A percentile compares a stretch with the other conserved stretches of the same genome.
phyloP scores from a whole-genome alignment of 208 protist genomes.

The Leptomonas pyrrhocoris region DNA sequence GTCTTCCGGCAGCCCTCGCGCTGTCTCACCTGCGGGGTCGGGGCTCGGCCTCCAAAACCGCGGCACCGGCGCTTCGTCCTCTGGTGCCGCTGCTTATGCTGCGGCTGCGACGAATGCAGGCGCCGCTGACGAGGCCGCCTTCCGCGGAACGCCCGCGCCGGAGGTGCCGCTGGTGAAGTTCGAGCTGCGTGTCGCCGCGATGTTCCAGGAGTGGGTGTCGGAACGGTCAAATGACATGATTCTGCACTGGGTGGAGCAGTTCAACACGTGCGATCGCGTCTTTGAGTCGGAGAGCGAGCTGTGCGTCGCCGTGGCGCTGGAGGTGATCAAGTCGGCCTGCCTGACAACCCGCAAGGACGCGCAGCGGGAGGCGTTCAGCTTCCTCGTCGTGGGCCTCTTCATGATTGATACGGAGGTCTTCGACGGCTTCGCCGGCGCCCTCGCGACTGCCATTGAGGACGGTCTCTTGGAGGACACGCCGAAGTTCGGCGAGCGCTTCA shows the following conservation, averaged over 20 bases:
- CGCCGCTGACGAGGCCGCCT: conserved; percentile 3
- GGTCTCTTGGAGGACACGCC: conserved; percentile 83
- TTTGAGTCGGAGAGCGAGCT: conserved; percentile 62
- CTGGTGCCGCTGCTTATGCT: not conserved
- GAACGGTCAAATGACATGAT: conserved; percentile 85
- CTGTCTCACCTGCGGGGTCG: conserved; percentile 2
- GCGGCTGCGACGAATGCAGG: conserved; percentile 1
- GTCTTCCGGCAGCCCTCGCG: not conserved
- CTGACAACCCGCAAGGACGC: conserved; percentile 83
- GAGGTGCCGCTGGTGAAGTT: conserved; percentile 56
- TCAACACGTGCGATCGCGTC: conserved; percentile 59
- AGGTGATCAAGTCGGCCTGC: conserved; percentile 82
- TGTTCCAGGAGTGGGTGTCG: conserved; percentile 81
- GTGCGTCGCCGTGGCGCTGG: conserved; percentile 64
- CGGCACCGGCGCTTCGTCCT: conserved; percentile 1
- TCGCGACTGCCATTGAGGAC: conserved; percentile 78
- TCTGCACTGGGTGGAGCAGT: conserved; percentile 77
- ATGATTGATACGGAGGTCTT: conserved; percentile 82
- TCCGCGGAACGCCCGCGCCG: conserved; percentile 21
- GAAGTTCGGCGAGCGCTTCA: conserved; percentile 88
- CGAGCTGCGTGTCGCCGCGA: conserved; percentile 64
- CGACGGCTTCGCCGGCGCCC: conserved; percentile 68
- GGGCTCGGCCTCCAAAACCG: conserved; percentile 15
- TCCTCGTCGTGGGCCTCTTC: conserved; percentile 78
- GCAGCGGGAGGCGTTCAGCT: conserved; percentile 83